Evolutionary conservation across 352 stramenopile genomes (phyloP), one percentile per base, ranked within the genome.

Genomic region (Peronosclerospora sorghi): DNA sequence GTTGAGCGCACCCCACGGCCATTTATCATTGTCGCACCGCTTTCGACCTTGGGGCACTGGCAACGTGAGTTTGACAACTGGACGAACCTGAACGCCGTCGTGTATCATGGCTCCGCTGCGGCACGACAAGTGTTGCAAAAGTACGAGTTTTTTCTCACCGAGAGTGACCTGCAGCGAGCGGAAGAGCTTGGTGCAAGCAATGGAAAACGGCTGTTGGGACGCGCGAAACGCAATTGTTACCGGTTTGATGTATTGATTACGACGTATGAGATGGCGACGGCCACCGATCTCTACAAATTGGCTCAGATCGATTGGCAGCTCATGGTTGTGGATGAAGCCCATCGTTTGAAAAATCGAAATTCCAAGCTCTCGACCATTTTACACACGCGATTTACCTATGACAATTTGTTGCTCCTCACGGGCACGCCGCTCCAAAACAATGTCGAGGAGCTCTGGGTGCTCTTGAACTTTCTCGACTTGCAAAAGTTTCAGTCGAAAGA

Each of bases 171-270:
- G 13, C 32, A 45, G 14, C 58, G 59, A 21, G 56, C 58, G 6
- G 67, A 74, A 40, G 42, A 63, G 20, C 56, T 73, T 8, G 40
- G 10, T 5, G 50, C 40, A 2, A 62, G 32, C 40, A 56, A 54
- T 44, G n/a, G 40, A 6, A 65, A 62, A 24, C 39, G 34, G 8
- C 48, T 61, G 21, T 20, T 56, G 1, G 48, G 64, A 0, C 59
- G 59, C 21, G 43, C 62, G 8, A 78, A 75, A 43, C 56, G 62
- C 14, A 66, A 73, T 15, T 82, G 80, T 45, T 85, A 91, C 48
- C 79, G 94, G 13, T 99, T 99, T 65, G 95, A 99, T 58, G 95
- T 99, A 17, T 65, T 99, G 9, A 96, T 99, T 26, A 99, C 97
- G 14, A 99, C 96, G 1, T 99, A 98, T 63, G 97, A 99, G 59